Evolutionary conservation across 2,329 filamentous ascomycete genomes (phyloP).

Genomic region (Shiraia sp.): DNA sequence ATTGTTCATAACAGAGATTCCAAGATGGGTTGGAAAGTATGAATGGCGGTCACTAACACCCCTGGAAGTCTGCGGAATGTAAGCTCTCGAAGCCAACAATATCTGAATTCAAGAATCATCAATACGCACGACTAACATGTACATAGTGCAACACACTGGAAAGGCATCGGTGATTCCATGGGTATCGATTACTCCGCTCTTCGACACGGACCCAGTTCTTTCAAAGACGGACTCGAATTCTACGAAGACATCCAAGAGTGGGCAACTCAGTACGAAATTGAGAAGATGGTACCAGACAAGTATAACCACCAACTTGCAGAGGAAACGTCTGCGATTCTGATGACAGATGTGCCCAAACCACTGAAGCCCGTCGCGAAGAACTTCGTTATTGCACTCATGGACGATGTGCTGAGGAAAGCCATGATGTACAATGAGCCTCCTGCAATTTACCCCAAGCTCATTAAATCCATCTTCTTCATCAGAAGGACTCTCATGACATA

Average conservation of each 20-base stretch:
- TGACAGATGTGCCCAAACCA: constrained; percentile 58
- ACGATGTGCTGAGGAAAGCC: constrained; percentile 64
- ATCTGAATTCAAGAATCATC: neutral
- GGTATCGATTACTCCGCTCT: constrained; percentile 58
- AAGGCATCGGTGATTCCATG: constrained; percentile 71
- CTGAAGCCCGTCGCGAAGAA: constrained; percentile 53
- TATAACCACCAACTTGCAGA: constrained; percentile 53
- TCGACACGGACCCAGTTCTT: constrained; percentile 43
- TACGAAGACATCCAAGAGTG: constrained; percentile 56
- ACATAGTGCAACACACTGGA: constrained; percentile 66
- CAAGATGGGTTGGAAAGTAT: constrained; percentile 64
- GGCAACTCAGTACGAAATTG: constrained; percentile 62
- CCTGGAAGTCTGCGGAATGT: constrained; percentile 68
- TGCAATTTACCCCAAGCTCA: constrained; percentile 40
- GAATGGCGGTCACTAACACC: constrained; percentile 72
- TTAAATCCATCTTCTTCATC: constrained; percentile 54
- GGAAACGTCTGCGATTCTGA: constrained; percentile 63
- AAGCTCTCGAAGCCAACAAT: constrained; percentile 3
- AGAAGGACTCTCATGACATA: constrained; percentile 63
- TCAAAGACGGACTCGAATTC: constrained; percentile 57
- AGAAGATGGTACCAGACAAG: constrained; percentile 56
- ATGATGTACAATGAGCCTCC: constrained; percentile 55
- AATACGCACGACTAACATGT: constrained; percentile 1
- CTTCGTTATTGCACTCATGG: constrained; percentile 64
- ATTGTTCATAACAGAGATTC: constrained; percentile 68